These are phyloP conservation scores for Firmiana major DNA, from an alignment of 345 rosid genomes.

Conservation along the genomic window DNA sequence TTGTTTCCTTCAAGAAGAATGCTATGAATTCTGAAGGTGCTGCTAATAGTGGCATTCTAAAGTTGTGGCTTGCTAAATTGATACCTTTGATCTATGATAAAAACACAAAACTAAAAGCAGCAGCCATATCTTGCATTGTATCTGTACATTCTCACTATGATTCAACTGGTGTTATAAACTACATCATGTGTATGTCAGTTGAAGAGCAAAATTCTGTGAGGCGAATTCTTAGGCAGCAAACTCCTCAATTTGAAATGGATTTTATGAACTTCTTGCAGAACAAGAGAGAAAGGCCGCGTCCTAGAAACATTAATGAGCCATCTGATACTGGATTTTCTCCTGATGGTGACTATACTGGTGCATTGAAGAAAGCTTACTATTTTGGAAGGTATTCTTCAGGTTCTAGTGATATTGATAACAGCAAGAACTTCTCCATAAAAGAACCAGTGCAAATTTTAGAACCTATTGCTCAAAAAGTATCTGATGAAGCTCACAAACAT, in stretches of 20 bases:
- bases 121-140: constrained; percentile 87
- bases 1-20: constrained; percentile 82
- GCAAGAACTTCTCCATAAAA: constrained; percentile 64
- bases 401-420: constrained; percentile 65
- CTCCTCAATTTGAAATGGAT: constrained; percentile 96
- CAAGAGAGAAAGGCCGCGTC: constrained; percentile 87
- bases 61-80: constrained; percentile 93
- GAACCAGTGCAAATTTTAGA: constrained; percentile 45
- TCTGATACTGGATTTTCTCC: constrained; percentile 86
- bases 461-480: constrained; percentile 41
- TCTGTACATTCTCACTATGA: constrained; percentile 85
- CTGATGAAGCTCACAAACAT: too few relatives aligned
- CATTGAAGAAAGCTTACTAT: constrained; percentile 60
- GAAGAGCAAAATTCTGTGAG: constrained; percentile 95
- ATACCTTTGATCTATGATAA: constrained; percentile 83
- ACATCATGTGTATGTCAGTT: constrained; percentile 83
- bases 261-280: constrained; percentile 87
- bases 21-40: constrained; percentile 74
- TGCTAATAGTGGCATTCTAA: constrained; percentile 82
- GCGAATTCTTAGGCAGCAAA: constrained; percentile 79
- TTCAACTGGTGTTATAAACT: constrained; percentile 77
- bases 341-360: constrained; percentile 66
- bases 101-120: constrained; percentile 89
- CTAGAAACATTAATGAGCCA: constrained; percentile 71
- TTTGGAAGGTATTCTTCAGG: constrained; percentile 81